A percentile compares a stretch with the other conserved stretches of the same genome.
Evolutionary conservation across 1,284 basidiomycete genomes (phyloP).

Genomic region (Cystobasidium sp.): DNA sequence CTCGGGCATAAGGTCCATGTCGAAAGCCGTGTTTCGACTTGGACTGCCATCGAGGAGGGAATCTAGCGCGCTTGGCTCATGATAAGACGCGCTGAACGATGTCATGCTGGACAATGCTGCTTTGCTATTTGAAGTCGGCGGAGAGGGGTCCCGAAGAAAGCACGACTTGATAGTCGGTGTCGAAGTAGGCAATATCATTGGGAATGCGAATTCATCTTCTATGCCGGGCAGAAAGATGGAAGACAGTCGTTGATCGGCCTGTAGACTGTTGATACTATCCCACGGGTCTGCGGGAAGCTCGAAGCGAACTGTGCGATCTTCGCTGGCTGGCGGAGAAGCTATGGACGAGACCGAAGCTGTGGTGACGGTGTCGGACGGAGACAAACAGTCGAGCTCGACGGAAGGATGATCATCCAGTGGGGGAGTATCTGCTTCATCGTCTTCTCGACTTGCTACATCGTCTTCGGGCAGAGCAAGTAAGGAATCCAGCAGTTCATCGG

Average conservation of each 20-base stretch:
- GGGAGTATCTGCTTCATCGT: not conserved
- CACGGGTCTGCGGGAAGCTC: not conserved
- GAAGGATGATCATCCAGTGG: not conserved
- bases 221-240: not conserved
- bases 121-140: not conserved
- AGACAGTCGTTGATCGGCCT: not conserved
- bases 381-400: not conserved
- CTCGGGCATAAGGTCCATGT: constrained; percentile 14
- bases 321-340: constrained; percentile 6
- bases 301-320: not conserved
- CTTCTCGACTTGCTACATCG: not conserved
- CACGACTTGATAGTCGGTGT: not conserved
- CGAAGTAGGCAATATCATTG: not conserved
- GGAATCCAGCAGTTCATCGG: constrained; percentile 19
- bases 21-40: constrained; percentile 23
- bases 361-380: constrained; percentile 16
- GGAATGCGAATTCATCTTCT: not conserved
- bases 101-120: not conserved
- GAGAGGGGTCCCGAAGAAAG: not conserved
- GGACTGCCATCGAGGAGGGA: constrained; percentile 15
- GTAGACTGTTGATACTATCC: not conserved
- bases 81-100: not conserved
- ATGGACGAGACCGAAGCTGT: constrained; percentile 4
- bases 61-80: not conserved
- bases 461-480: constrained; percentile 17